Evolutionary conservation across 306 rosid species (phyloP).

Genomic region (Medicago ruthenica): DNA sequence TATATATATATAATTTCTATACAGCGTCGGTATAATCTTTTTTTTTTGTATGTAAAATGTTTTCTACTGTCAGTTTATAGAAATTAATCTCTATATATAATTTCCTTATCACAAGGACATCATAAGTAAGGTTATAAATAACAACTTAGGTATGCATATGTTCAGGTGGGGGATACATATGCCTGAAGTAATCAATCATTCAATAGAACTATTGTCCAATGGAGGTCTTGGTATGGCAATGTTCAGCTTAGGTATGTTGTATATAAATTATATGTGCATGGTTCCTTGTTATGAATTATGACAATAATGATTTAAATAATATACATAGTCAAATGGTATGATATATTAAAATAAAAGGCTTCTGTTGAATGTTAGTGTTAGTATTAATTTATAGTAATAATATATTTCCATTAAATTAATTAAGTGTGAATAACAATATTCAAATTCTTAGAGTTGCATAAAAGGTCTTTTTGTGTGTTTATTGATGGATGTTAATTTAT

Average conservation of each 20-base stretch:
- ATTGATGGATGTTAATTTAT: not conserved
- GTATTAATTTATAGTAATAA: too few relatives aligned
- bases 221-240: constrained; percentile 99
- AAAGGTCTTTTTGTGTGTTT: constrained; percentile 30
- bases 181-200: constrained; percentile 66
- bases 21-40: too few relatives aligned
- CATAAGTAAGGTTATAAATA: not conserved
- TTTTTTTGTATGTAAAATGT: too few relatives aligned
- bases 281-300: not conserved
- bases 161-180: constrained; percentile 75
- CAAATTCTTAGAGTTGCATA: constrained; percentile 14
- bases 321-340: too few relatives aligned
- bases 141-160: not conserved
- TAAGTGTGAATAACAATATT: not conserved
- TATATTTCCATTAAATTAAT: too few relatives aligned
- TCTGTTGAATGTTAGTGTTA: too few relatives aligned
- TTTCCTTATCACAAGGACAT: constrained; percentile 10
- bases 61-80: too few relatives aligned
- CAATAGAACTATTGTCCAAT: constrained; percentile 62
- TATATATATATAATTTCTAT: not conserved
- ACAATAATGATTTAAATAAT: too few relatives aligned
- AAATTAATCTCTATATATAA: not conserved
- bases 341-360: too few relatives aligned
- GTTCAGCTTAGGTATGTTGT: constrained; percentile 81
- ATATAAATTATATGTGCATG: not conserved